phyloP scores from a whole-genome alignment of 768 basidiomycete species.

The Leccinum incarnatum region DNA sequence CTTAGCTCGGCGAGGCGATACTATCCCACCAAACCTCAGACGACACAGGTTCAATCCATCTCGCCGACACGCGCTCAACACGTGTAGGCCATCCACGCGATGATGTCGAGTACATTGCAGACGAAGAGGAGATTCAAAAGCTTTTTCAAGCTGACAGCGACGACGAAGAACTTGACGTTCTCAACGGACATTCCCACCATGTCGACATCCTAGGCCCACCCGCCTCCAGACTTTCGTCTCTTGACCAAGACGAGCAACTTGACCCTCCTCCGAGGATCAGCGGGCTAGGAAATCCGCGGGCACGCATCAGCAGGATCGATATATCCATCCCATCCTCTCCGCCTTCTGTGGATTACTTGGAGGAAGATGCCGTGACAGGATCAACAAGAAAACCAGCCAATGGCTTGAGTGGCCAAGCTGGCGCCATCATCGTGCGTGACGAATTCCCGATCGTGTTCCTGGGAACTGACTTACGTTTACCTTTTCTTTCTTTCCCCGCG shows the following conservation, averaged over 20 bases:
- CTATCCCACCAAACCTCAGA: conserved; percentile 54
- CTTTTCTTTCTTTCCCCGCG: background rate
- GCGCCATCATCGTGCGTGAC: conserved; percentile 73
- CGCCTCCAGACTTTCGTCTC: conserved; percentile 6
- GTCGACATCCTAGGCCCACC: background rate
- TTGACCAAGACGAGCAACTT: conserved; percentile 8
- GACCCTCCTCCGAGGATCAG: conserved; percentile 30
- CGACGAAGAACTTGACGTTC: conserved; percentile 19
- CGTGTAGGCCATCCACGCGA: conserved; percentile 6
- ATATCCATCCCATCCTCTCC: conserved; percentile 25
- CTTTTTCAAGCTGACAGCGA: conserved; percentile 23
- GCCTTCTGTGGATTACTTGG: conserved; percentile 12
- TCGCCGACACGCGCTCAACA: conserved; percentile 36
- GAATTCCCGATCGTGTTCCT: background rate
- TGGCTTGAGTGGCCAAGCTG: conserved; percentile 76
- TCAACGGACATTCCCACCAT: background rate
- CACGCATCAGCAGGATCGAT: conserved; percentile 49
- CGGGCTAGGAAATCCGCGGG: conserved; percentile 39
- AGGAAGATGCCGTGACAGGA: conserved; percentile 20
- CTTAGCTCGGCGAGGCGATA: conserved; percentile 82
- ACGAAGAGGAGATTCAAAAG: conserved; percentile 27
- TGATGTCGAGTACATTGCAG: conserved; percentile 15
- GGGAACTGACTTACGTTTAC: background rate
- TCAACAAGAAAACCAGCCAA: conserved; percentile 11
- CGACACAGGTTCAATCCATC: conserved; percentile 37